phyloP scores from a whole-genome alignment of 345 rosid species.

The Moricandia moricandioides region DNA sequence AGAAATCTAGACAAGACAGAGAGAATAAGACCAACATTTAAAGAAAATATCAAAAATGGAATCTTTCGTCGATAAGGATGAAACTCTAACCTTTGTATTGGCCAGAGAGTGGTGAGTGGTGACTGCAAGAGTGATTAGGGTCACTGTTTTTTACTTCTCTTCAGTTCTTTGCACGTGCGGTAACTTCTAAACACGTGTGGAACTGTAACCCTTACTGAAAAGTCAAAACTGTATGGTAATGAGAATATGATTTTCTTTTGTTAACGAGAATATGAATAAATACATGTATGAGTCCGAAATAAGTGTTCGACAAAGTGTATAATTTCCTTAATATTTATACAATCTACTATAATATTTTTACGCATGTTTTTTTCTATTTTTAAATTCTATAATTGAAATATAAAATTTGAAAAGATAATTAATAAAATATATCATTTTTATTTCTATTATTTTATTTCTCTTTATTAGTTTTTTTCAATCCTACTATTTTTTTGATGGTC shows the following conservation, averaged over 20 bases:
- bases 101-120: neutral
- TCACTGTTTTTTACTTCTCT: slow-evolving; percentile 7
- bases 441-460: too few species aligned
- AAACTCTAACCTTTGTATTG: slow-evolving; percentile 16
- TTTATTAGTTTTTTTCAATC: too few species aligned
- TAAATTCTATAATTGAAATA: too few species aligned
- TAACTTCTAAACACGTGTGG: slow-evolving; percentile 3
- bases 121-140: slow-evolving; percentile 37
- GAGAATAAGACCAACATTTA: neutral
- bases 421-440: too few species aligned
- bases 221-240: neutral
- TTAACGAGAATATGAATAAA: neutral
- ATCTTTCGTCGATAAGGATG: slow-evolving; percentile 1
- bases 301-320: too few species aligned
- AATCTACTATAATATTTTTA: too few species aligned
- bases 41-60: neutral
- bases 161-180: slow-evolving; percentile 12
- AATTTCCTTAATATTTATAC: too few species aligned
- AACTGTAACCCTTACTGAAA: slow-evolving; percentile 7
- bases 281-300: too few species aligned
- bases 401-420: too few species aligned
- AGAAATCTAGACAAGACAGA: neutral
- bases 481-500: neutral
- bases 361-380: too few species aligned
- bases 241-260: neutral